Percentiles rank a stretch among this genome's conserved stretches.
phyloP scores from a whole-genome alignment of 2,329 filamentous ascomycete species.

The Cercospora berteroae region DNA sequence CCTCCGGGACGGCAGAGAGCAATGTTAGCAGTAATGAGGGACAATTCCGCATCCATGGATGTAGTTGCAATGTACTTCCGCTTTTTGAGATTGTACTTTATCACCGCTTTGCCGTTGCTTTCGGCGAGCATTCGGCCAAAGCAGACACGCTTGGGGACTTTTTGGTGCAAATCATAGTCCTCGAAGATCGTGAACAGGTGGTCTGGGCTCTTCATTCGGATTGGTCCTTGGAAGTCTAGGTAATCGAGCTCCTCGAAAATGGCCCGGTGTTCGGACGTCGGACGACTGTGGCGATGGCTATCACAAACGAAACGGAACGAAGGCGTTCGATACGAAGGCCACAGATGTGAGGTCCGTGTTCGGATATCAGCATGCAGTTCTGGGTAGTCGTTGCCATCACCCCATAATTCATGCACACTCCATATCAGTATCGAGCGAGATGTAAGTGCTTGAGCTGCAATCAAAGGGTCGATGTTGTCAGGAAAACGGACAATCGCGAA shows the following conservation, averaged over 20 bases:
- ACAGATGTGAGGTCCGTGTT: constrained; percentile 59
- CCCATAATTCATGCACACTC: constrained; percentile 89
- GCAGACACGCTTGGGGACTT: constrained; percentile 61
- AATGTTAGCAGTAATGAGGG: constrained; percentile 87
- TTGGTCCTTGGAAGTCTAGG: constrained; percentile 72
- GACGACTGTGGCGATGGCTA: constrained; percentile 72
- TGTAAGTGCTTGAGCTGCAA: constrained; percentile 64
- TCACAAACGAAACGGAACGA: constrained; percentile 87
- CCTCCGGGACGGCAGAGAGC: constrained; percentile 78
- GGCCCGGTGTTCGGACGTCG: constrained; percentile 60
- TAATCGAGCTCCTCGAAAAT: constrained; percentile 83
- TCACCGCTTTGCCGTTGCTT: constrained; percentile 63
- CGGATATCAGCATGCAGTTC: constrained; percentile 67
- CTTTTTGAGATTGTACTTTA: constrained; percentile 87
- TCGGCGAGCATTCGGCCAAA: constrained; percentile 70
- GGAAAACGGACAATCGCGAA: constrained; percentile 73
- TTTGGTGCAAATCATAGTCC: constrained; percentile 62
- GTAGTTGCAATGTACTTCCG: constrained; percentile 91
- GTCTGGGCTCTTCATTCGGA: constrained; percentile 71
- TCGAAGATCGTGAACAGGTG: constrained; percentile 79
- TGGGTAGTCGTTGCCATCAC: constrained; percentile 63
- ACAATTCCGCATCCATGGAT: constrained; percentile 93
- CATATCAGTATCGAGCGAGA: constrained; percentile 77
- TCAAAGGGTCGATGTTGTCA: constrained; percentile 15
- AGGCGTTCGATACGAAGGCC: constrained; percentile 61